Percentiles rank a stretch among this genome's conserved stretches.
These are phyloP conservation scores for Artemisia tridentata DNA, from an alignment of 129 eudicot species.

Conservation along the genomic window DNA sequence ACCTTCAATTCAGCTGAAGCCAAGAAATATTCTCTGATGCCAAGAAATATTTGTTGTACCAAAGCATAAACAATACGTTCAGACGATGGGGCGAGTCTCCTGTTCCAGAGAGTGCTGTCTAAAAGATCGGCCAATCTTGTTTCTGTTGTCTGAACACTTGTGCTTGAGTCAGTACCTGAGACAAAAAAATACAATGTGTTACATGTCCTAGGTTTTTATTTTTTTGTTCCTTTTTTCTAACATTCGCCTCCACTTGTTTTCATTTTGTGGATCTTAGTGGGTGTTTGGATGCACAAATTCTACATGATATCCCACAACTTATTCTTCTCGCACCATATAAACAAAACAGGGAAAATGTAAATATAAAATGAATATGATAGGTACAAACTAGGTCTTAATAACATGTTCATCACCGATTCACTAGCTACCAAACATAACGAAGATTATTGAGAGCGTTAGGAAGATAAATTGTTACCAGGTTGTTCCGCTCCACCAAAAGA, in stretches of 20 bases:
- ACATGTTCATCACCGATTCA: slow-evolving; percentile 39
- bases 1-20: slow-evolving; percentile 95
- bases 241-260: neutral
- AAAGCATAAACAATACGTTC: slow-evolving; percentile 96
- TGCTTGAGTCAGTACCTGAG: slow-evolving; percentile 64
- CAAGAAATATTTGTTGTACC: slow-evolving; percentile 97
- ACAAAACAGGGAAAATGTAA: no score
- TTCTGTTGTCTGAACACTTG: slow-evolving; percentile 67
- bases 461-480: slow-evolving; percentile 31
- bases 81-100: slow-evolving; percentile 97
- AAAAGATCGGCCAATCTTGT: slow-evolving; percentile 91
- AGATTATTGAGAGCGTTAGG: slow-evolving; percentile 37
- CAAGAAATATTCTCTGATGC: slow-evolving; percentile 90
- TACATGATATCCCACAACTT: neutral
- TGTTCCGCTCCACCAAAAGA: slow-evolving; percentile 94
- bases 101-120: slow-evolving; percentile 95
- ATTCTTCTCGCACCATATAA: neutral
- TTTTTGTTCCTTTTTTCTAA: neutral
- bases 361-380: neutral
- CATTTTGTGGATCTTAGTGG: neutral
- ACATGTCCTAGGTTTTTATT: neutral
- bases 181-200: slow-evolving; percentile 28
- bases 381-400: slow-evolving; percentile 16
- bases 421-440: slow-evolving; percentile 34
- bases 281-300: neutral